These are phyloP conservation scores for Geranomyces variabilis DNA, from an alignment of 192 early-diverging fungal species.

Conservation along the genomic window DNA sequence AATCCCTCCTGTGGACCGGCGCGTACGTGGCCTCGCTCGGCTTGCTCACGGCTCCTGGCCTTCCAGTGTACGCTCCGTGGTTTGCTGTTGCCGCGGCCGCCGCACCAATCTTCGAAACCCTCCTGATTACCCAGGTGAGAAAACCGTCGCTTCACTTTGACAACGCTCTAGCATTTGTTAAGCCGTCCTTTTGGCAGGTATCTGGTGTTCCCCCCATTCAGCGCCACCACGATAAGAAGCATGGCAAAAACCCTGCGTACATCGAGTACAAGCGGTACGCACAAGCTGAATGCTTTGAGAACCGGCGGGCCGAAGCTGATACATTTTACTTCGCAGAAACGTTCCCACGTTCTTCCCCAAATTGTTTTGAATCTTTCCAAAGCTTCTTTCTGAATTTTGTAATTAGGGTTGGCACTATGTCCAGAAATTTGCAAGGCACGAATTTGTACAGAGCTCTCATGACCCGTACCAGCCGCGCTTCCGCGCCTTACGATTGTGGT, in stretches of 20 bases:
- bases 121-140: conserved; percentile 8
- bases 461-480: too few species aligned
- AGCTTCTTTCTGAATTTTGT: too few species aligned
- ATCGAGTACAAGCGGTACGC: conserved; percentile 7
- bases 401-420: too few species aligned
- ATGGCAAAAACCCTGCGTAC: conserved; percentile 16
- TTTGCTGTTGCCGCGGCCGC: conserved; percentile 4
- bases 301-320: neutral
- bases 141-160: neutral
- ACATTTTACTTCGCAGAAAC: neutral
- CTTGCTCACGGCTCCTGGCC: neutral
- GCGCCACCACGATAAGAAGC: conserved; percentile 20
- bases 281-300: neutral
- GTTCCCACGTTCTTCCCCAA: conserved; percentile 4
- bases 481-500: neutral
- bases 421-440: too few species aligned
- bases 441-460: too few species aligned
- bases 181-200: neutral
- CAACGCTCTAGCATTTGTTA: too few species aligned
- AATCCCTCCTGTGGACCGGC: conserved; percentile 2
- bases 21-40: conserved; percentile 5
- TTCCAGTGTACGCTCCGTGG: neutral
- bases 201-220: conserved; percentile 17
- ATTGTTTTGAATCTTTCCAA: neutral
- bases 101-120: conserved; percentile 8